Evolutionary conservation across 441 rosid genomes (phyloP), one percentile per base, ranked within the genome.

Genomic region (Raphanus hybrid): DNA sequence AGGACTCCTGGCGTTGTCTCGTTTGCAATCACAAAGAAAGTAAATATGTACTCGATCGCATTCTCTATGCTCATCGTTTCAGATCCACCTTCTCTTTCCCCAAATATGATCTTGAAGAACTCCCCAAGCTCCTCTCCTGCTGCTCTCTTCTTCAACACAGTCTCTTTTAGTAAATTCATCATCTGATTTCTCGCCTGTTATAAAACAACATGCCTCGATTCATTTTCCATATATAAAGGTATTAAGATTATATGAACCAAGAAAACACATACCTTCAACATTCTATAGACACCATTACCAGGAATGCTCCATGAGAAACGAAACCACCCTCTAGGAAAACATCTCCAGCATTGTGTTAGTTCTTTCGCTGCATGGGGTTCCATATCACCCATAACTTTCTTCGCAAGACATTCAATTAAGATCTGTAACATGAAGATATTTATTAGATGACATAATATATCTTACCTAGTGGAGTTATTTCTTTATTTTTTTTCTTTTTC

Each of bases 1-100:
- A 78, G 37, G 8, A 67, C 34, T 3, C 73, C 10, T 27, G 81
- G 77, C 0, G 72, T 72, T 55, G 81, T 66, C 37, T 78, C 81
- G 15, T 78, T 66, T 8, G 81, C 71, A 8, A 72, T 11, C 8
- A 78, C 16, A 60, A 78, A 72, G 32, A 78, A 58, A 0, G 68
- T 72, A 23, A 41, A 78, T 58, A 78, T 71, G 43, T 45, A 65
- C 16, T 72, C 68, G 1, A 72, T 32, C 10, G 73, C 73, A 11
- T 45, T 59, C 35, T 78, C 81, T 10, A 71, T 8, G 55, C 70
- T 64, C 71, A 77, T 64, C 8, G 3, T 54, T 70, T 41, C 58
- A 57, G 14, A 10, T 43, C 52, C 52, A 3, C 52, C 52, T 43
- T 43, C 14, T 3, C 1, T 43, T 43, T 43, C 52, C 14, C 52